A percentile compares a stretch with the other conserved stretches of the same genome.
phyloP scores from a whole-genome alignment of 179 eudicot genomes.

The Camellia oleifera region DNA sequence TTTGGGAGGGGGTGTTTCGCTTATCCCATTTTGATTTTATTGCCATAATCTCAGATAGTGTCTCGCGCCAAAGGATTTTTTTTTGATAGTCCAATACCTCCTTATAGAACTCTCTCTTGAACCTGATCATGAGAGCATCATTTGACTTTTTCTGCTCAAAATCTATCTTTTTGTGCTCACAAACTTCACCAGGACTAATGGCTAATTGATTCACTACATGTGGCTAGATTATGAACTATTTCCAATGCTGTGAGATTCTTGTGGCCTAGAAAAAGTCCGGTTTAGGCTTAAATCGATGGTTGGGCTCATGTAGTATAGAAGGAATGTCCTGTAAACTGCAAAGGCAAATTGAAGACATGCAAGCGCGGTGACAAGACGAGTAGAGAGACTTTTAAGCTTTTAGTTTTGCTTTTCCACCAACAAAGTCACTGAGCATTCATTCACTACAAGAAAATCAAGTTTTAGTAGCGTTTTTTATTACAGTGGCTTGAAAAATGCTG shows the following conservation, averaged over 20 bases:
- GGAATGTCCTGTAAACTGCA: slow-evolving; percentile 81
- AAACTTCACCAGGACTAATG: slow-evolving; percentile 50
- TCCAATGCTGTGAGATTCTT: slow-evolving; percentile 69
- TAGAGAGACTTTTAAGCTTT: slow-evolving; percentile 41
- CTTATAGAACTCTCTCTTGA: slow-evolving; percentile 72
- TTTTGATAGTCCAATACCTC: slow-evolving; percentile 62
- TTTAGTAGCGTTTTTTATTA: too few relatives aligned
- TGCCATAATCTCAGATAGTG: slow-evolving; percentile 61
- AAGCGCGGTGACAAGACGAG: slow-evolving; percentile 61
- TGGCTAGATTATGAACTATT: slow-evolving; percentile 41
- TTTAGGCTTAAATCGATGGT: slow-evolving; percentile 55
- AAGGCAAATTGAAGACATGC: slow-evolving; percentile 84
- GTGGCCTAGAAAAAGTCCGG: slow-evolving; percentile 90
- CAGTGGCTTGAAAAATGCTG: too few relatives aligned
- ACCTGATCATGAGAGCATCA: slow-evolving; percentile 72
- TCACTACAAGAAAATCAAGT: slow-evolving; percentile 22
- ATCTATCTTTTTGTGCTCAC: slow-evolving; percentile 83
- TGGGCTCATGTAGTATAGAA: slow-evolving; percentile 86
- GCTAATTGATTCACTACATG: slow-evolving; percentile 47
- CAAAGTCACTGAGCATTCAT: slow-evolving; percentile 68
- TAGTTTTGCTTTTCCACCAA: slow-evolving; percentile 42
- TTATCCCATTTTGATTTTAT: slow-evolving; percentile 85
- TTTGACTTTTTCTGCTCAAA: slow-evolving; percentile 81
- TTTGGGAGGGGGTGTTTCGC: slow-evolving; percentile 33
- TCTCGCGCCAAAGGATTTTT: slow-evolving; percentile 53